phyloP scores from a whole-genome alignment of 495 filamentous ascomycete genomes.

The Terfezia boudieri region DNA sequence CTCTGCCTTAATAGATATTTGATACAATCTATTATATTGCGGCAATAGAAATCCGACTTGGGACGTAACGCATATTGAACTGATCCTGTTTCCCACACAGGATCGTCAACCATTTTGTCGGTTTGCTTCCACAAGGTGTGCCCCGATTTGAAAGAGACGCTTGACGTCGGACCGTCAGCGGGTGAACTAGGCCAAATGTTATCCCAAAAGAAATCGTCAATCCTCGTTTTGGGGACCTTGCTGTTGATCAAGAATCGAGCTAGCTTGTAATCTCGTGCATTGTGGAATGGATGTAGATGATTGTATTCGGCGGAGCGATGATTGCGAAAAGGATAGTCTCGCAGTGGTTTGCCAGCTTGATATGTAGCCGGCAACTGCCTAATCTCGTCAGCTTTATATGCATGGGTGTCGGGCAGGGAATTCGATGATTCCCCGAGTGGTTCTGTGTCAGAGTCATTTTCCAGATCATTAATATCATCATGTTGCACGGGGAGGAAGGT shows the following conservation, averaged over 20 bases:
- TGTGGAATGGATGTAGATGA: not conserved
- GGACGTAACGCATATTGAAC: not conserved
- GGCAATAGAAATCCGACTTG: not conserved
- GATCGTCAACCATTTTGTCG: not conserved
- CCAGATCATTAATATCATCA: too few species aligned
- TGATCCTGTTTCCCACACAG: not conserved
- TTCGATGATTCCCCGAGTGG: too few species aligned
- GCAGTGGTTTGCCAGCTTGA: not conserved
- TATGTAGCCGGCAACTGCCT: not conserved
- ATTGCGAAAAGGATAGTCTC: not conserved
- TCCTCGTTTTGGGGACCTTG: not conserved
- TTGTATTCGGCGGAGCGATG: not conserved
- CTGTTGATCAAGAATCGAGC: not conserved
- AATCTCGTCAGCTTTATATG: too few species aligned
- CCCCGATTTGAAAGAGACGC: not conserved
- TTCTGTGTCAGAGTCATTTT: too few species aligned
- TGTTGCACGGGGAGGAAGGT: too few species aligned
- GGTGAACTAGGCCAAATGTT: not conserved
- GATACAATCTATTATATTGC: not conserved
- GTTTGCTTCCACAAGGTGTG: not conserved
- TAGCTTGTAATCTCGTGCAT: not conserved
- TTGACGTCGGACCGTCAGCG: not conserved
- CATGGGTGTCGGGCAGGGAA: too few species aligned
- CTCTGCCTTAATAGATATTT: not conserved
- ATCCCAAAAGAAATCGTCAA: not conserved